Evolutionary conservation across 2,329 filamentous ascomycete species (phyloP), one percentile per base, ranked within the genome.

Genomic region (Aspergillus pseudoglaucus): DNA sequence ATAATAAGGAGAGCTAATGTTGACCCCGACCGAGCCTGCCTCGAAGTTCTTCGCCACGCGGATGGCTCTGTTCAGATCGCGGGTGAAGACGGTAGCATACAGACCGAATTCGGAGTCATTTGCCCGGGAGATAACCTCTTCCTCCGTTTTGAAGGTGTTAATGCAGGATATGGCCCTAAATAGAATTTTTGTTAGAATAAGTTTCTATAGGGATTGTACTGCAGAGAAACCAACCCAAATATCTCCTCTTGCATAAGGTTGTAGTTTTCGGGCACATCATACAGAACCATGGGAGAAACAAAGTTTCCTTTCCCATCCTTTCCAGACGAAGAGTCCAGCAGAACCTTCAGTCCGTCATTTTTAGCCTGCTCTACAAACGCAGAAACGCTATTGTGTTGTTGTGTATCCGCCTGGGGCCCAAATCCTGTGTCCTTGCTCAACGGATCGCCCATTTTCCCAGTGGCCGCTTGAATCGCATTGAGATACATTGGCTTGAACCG

Each of bases 211-310:
- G 30, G 30, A 5, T 32, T 10, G 6, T 32, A 32, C 30, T 32
- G 5, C 30, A 15, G 35, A 8, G 7, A 15, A n/a, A 15, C 35
- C 14, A 18, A 37, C 35, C 72, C 71, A 50, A 74, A 73, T 22
- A 72, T 60, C 52, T 73, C 70, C 42, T 72, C 69, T 22, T 50
- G 56, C 53, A 65, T 60, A 32, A 70, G 25, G 17, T 51, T 50
- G 39, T 63, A 56, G 20, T 55, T 47, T 17, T 52, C 50, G 42
- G 75, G 80, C 58, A 90, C 87, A 64, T 88, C 81, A 70, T 79
- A 82, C 77, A 77, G 88, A 73, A 91, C 88, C 63, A 87, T 90
- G 30, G 88, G 88, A 76, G 90, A 75, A 71, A 91, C 90, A 76
- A 90, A 91, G 80, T 41, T 23, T 15, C 38, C 87, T 90, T 54